Percentiles rank a stretch among this genome's conserved stretches.
phyloP scores from a whole-genome alignment of 768 basidiomycete species.

The Harrya chromipes region DNA sequence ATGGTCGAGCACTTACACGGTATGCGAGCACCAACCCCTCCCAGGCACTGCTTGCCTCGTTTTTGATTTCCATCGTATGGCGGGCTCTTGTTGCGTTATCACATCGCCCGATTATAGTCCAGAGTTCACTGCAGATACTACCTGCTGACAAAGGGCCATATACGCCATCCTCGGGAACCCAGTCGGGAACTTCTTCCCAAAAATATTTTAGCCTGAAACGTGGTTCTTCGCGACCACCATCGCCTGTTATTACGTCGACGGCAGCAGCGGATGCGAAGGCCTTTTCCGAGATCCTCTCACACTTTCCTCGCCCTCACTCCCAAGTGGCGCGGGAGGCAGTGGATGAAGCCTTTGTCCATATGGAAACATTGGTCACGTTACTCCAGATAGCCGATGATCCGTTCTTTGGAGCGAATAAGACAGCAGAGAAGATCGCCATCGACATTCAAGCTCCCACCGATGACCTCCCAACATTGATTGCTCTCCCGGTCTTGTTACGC shows the following conservation, averaged over 20 bases:
- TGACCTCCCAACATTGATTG: slow-evolving; percentile 71
- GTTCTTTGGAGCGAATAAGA: slow-evolving; percentile 17
- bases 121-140: slow-evolving; percentile 35
- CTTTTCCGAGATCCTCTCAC: slow-evolving; percentile 56
- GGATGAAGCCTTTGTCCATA: slow-evolving; percentile 69
- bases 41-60: slow-evolving; percentile 61
- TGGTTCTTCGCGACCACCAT: slow-evolving; percentile 63
- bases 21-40: slow-evolving; percentile 53
- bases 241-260: slow-evolving; percentile 44
- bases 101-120: slow-evolving; percentile 49
- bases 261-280: slow-evolving; percentile 57
- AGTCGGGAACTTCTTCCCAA: slow-evolving; percentile 54
- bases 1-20: slow-evolving; percentile 53
- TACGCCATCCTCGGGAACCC: slow-evolving; percentile 39
- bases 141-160: slow-evolving; percentile 42
- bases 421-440: slow-evolving; percentile 27
- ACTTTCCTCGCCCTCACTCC: slow-evolving; percentile 61
- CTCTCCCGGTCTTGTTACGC: slow-evolving; percentile 64
- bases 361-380: slow-evolving; percentile 54
- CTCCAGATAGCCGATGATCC: slow-evolving; percentile 49
- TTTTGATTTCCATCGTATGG: slow-evolving; percentile 75
- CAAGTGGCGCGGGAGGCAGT: slow-evolving; percentile 75
- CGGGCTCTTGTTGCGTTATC: slow-evolving; percentile 68
- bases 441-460: slow-evolving; percentile 54
- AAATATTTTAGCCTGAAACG: slow-evolving; percentile 65